Conservation (phyloP, 805 yeast species). For the Pichia ethanolica region DNA sequence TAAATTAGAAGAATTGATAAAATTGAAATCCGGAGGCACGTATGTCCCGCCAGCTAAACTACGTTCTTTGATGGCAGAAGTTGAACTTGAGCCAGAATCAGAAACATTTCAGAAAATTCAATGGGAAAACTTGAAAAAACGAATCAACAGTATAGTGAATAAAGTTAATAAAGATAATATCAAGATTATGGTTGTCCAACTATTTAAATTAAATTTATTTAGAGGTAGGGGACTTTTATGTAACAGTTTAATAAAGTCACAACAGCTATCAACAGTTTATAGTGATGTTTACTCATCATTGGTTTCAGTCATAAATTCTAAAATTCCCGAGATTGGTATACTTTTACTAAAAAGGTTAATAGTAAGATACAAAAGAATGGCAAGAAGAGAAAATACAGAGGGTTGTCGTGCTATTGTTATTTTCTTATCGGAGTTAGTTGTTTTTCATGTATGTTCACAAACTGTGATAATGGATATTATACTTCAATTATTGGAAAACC, state of each 20-base stretch:
- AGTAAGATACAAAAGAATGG: conserved; percentile 50
- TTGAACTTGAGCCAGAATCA: conserved; percentile 12
- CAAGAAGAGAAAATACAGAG: conserved; percentile 37
- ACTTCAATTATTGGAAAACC: conserved; percentile 35
- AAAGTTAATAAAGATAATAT: conserved; percentile 41
- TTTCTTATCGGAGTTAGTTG: conserved; percentile 57
- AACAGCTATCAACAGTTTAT: conserved; percentile 30
- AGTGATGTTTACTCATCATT: conserved; percentile 52
- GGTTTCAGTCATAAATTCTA: conserved; percentile 52
- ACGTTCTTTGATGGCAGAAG: conserved; percentile 31
- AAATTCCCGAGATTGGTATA: conserved; percentile 63
- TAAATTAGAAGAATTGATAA: conserved; percentile 30
- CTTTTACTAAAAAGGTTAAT: conserved; percentile 46
- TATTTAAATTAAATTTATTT: conserved; percentile 51
- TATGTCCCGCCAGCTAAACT: conserved; percentile 51
- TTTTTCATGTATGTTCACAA: conserved; percentile 54
- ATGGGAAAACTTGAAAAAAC: conserved; percentile 49
- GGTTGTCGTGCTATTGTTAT: conserved; percentile 35
- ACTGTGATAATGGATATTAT: conserved; percentile 46
- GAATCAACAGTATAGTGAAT: conserved; percentile 42
- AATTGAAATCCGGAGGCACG: conserved; percentile 36
- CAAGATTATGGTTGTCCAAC: conserved; percentile 36
- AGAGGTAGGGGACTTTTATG: conserved; percentile 57
- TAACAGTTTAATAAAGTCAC: conserved; percentile 50
- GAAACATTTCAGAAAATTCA: conserved; percentile 41